Conservation (phyloP, 2,329 filamentous ascomycete genomes). For the Venturia aucupariae region DNA sequence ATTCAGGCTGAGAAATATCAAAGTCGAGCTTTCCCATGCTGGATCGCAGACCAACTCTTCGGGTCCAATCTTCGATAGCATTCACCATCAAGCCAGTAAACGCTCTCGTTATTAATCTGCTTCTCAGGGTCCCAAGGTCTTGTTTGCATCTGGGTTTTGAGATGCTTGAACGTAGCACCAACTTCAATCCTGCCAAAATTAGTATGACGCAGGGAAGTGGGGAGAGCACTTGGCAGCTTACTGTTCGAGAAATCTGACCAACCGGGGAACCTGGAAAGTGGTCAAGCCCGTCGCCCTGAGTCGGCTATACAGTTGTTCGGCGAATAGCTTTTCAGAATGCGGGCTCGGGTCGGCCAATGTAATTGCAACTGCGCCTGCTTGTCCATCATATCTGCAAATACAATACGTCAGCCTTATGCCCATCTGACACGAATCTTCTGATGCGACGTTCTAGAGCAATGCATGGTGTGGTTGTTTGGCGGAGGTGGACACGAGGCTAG, state of each 20-base stretch:
- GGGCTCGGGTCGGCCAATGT: constrained; percentile 30
- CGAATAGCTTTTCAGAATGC: constrained; percentile 27
- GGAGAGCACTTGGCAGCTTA: constrained; percentile 20
- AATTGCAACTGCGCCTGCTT: constrained; percentile 39
- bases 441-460: not conserved
- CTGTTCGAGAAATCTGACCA: constrained; percentile 39
- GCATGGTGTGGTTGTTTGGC: not conserved
- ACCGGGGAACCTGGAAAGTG: constrained; percentile 36
- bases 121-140: constrained; percentile 12
- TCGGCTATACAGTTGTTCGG: constrained; percentile 27
- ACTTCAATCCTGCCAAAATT: constrained; percentile 23
- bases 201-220: constrained; percentile 8
- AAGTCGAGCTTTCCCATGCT: constrained; percentile 5
- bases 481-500: not conserved
- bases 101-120: constrained; percentile 1
- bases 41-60: constrained; percentile 4
- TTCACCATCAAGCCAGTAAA: constrained; percentile 11
- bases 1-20: not conserved
- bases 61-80: not conserved
- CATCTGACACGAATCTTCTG: not conserved
- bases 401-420: not conserved
- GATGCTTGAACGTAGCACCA: constrained; percentile 43
- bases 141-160: constrained; percentile 24
- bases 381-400: constrained; percentile 27
- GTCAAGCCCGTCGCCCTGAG: constrained; percentile 38